Base-by-base conservation (phyloP, 164 flowering plant genomes). In the Euptelea pleiosperma region DNA sequence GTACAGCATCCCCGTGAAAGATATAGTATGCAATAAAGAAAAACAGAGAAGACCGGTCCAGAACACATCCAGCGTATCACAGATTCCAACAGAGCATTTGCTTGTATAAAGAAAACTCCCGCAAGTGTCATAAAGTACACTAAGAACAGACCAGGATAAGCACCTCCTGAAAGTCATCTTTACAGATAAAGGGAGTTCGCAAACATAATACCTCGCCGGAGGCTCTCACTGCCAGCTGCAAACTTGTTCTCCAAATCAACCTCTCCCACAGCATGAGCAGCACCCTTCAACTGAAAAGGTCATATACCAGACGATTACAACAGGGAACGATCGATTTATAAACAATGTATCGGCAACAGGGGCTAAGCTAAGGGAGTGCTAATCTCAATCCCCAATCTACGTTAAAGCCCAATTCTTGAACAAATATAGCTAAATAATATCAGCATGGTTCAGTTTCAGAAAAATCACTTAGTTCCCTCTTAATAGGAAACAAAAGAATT, bases 241-340 rank as follows among this genome's bases (percentile, higher is more conserved):
- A 94, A 94, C 66, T 93, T 90, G 37, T 44, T 76, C 73, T 90
- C 97, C 62, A 93, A 72, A 74, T 70, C 79, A 18, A 47, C 78
- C 70, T 91, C 99, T 49, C 99, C 99, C n/a, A 94, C 99, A 33
- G 97, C 97, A 56, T 77, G 60, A 54, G 97, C 96, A 64, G 99
- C 99, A 51, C 73, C 84, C n/a, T 74, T 73, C 73, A 91, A 72
- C 97, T 94, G 67, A 55, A 41, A 63, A 37, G 15, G 10, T 16
- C 39, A 28, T 11, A 35, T 4, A 21, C 14, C 12, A 21, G 55
- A 12, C 36, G 48, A 33, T 57, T 28, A 15, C 11, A 28, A n/a
- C n/a, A n/a, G n/a, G n/a, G n/a, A 48, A 16, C 4, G 8, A 22
- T 36, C n/a, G 26, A n/a, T n/a, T 16, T 29, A 26, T 5, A 41